Percentiles rank a stretch among this genome's conserved stretches.
Evolutionary conservation across 1,284 basidiomycete genomes (phyloP).

Genomic region (Naganishia sp.): DNA sequence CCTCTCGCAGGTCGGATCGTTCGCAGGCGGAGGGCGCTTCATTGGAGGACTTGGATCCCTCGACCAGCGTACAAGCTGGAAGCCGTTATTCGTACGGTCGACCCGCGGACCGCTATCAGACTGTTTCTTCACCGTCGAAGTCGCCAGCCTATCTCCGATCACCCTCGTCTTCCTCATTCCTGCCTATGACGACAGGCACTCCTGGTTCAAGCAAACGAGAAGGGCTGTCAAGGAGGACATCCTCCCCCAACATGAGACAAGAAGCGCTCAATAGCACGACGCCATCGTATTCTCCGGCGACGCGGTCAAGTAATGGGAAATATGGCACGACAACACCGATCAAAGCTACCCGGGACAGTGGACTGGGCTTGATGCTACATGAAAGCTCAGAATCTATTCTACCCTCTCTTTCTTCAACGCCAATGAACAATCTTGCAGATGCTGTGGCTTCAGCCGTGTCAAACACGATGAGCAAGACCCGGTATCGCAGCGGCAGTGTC

Average conservation of each 20-base stretch:
- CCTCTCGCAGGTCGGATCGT: not conserved
- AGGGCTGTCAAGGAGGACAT: slow-evolving; percentile 13
- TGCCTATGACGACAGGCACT: not conserved
- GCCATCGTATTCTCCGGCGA: not conserved
- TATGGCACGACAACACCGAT: not conserved
- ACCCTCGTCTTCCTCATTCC: slow-evolving; percentile 9
- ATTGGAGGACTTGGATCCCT: not conserved
- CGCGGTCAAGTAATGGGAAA: not conserved
- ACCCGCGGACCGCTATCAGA: slow-evolving; percentile 4
- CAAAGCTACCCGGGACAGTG: slow-evolving; percentile 4
- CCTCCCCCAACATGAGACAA: slow-evolving; percentile 17
- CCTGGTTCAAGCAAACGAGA: not conserved
- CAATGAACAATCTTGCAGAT: slow-evolving; percentile 5
- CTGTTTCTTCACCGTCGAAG: not conserved
- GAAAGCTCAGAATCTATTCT: not conserved
- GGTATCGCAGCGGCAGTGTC: slow-evolving; percentile 23
- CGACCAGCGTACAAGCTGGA: not conserved
- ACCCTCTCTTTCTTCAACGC: slow-evolving; percentile 1
- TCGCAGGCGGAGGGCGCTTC: too few species aligned
- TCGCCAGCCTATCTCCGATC: not conserved
- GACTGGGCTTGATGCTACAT: slow-evolving; percentile 4
- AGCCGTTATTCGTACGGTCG: not conserved
- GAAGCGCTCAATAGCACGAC: not conserved
- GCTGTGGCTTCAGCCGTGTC: slow-evolving; percentile 14
- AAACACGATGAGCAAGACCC: slow-evolving; percentile 17